These are phyloP conservation scores for Citropsis articulata DNA, from an alignment of 345 rosid genomes.

Conservation along the genomic window DNA sequence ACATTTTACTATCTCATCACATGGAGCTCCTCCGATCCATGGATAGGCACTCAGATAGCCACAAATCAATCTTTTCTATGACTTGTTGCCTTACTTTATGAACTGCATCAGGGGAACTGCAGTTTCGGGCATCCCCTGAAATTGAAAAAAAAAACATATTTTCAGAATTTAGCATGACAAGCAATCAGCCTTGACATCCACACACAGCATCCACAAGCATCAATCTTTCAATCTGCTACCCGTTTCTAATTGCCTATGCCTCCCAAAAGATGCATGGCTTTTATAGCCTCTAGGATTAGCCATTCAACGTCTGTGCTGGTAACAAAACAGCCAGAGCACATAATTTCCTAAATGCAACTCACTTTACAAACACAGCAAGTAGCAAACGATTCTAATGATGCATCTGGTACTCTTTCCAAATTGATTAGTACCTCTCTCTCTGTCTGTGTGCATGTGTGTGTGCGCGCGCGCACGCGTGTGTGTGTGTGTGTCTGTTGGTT, in stretches of 20 bases:
- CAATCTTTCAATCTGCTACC: neutral
- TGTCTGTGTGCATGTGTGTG: too few relatives aligned
- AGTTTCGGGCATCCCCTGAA: slow-evolving; percentile 69
- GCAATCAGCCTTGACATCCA: neutral
- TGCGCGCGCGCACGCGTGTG: too few relatives aligned
- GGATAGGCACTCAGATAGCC: slow-evolving; percentile 77
- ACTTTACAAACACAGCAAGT: neutral
- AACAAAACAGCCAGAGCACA: neutral
- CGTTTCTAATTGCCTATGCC: neutral
- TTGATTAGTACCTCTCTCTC: too few relatives aligned
- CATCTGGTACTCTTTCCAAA: neutral
- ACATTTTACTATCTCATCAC: slow-evolving; percentile 12
- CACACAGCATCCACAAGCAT: neutral
- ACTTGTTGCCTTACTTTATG: slow-evolving; percentile 77
- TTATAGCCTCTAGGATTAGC: neutral
- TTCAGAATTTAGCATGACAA: neutral
- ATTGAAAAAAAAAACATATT: neutral
- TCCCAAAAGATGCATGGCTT: neutral
- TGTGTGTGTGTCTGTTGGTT: too few relatives aligned
- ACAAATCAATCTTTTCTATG: slow-evolving; percentile 76
- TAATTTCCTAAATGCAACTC: neutral
- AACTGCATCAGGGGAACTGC: slow-evolving; percentile 86
- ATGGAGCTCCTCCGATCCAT: slow-evolving; percentile 40
- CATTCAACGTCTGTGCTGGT: too few relatives aligned
- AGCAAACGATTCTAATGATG: neutral